phyloP scores from a whole-genome alignment of 2,329 filamentous ascomycete genomes.

The Monosporascus ibericus region DNA sequence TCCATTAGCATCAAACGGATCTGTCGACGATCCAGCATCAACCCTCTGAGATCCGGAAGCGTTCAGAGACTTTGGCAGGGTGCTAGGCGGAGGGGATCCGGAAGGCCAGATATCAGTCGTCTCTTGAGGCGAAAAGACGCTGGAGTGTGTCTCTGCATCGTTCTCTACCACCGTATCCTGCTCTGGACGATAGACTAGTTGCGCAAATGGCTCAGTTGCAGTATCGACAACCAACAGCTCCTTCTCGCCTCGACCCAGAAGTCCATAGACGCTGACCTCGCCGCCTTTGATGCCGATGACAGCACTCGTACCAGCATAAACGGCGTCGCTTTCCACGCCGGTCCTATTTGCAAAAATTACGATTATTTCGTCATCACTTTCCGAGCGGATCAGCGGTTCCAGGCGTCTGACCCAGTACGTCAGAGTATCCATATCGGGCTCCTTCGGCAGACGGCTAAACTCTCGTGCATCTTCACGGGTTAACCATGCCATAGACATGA shows the following conservation, averaged over 20 bases:
- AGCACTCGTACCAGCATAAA: slow-evolving; percentile 69
- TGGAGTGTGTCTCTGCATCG: background rate
- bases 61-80: background rate
- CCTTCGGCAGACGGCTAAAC: slow-evolving; percentile 42
- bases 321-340: slow-evolving; percentile 58
- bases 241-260: slow-evolving; percentile 65
- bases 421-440: slow-evolving; percentile 67
- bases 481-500: slow-evolving; percentile 75
- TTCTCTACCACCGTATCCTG: background rate
- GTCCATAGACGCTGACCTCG: slow-evolving; percentile 61
- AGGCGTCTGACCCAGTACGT: slow-evolving; percentile 71
- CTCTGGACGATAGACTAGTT: background rate
- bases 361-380: slow-evolving; percentile 53
- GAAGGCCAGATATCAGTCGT: background rate
- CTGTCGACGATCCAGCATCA: background rate
- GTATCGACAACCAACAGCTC: slow-evolving; percentile 65
- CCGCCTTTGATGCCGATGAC: slow-evolving; percentile 62
- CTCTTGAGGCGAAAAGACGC: background rate
- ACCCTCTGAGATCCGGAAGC: background rate
- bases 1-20: background rate
- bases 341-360: slow-evolving; percentile 71
- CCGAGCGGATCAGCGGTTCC: slow-evolving; percentile 53
- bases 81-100: background rate
- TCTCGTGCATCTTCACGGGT: slow-evolving; percentile 46
- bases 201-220: slow-evolving; percentile 1